A percentile compares a stretch with the other conserved stretches of the same genome.
These are phyloP conservation scores for Fraxinus xanthoxyloides DNA, from an alignment of 305 asterid genomes.

Conservation along the genomic window DNA sequence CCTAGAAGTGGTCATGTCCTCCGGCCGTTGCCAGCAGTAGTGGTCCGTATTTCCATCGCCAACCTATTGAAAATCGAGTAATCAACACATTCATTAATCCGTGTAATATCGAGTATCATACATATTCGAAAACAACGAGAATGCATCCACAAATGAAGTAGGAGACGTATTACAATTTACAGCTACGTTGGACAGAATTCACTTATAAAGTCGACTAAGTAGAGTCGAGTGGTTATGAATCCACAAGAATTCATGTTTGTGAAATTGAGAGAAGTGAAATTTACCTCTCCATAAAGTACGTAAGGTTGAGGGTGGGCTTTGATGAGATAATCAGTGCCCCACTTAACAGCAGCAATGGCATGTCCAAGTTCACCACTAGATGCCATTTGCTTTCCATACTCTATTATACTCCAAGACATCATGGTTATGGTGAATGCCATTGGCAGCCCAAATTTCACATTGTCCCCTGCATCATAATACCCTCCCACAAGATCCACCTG, in stretches of 20 bases:
- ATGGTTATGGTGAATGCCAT: conserved; percentile 96
- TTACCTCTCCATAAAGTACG: conserved; percentile 89
- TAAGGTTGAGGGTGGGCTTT: conserved; percentile 92
- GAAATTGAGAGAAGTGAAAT: no score
- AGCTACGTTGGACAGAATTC: not conserved
- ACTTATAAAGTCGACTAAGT: not conserved
- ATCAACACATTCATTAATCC: not conserved
- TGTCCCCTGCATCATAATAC: conserved; percentile 98
- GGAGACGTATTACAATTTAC: not conserved
- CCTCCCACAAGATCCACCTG: conserved; percentile 99
- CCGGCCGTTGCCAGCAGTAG: conserved; percentile 98
- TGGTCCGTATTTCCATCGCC: conserved; percentile 99
- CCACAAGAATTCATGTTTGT: not conserved
- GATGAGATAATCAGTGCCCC: conserved; percentile 98
- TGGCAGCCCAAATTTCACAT: conserved; percentile 93
- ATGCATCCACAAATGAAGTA: not conserved
- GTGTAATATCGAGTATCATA: not conserved
- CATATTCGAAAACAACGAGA: not conserved
- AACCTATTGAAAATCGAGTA: conserved; percentile 23
- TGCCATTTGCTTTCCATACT: conserved; percentile 79
- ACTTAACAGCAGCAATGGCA: conserved; percentile 85
- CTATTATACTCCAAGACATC: conserved; percentile 95
- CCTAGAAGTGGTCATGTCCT: conserved; percentile 96
- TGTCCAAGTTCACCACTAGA: conserved; percentile 74
- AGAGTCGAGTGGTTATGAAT: not conserved